These are phyloP conservation scores for Amylostereum chailletii DNA, from an alignment of 1,284 basidiomycete species.

Conservation along the genomic window DNA sequence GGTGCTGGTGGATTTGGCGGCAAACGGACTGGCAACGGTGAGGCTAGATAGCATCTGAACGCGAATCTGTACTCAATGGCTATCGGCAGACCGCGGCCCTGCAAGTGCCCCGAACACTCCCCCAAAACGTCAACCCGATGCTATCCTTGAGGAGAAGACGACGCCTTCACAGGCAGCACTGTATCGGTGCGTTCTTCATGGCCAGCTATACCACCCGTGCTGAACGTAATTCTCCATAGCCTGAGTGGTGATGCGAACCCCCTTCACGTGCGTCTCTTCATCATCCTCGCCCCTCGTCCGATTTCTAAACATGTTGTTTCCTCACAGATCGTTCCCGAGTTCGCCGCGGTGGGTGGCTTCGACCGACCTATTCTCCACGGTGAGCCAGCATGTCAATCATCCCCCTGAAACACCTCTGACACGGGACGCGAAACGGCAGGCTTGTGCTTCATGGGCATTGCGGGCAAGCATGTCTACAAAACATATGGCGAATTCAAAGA, in stretches of 20 bases:
- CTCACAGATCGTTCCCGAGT: slow-evolving; percentile 82
- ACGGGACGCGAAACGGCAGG: slow-evolving; percentile 30
- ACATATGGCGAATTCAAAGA: slow-evolving; percentile 82
- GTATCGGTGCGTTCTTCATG: slow-evolving; percentile 56
- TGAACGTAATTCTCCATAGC: slow-evolving; percentile 24
- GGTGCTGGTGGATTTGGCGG: slow-evolving; percentile 95
- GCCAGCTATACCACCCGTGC: background rate
- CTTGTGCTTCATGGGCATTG: slow-evolving; percentile 89
- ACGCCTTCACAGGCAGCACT: slow-evolving; percentile 76
- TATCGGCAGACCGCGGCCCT: slow-evolving; percentile 72
- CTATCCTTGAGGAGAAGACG: slow-evolving; percentile 83
- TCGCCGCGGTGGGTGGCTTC: slow-evolving; percentile 92
- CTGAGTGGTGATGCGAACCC: slow-evolving; percentile 90
- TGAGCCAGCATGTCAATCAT: slow-evolving; percentile 12
- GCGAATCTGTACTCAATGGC: slow-evolving; percentile 3
- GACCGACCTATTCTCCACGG: slow-evolving; percentile 82
- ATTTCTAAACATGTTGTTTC: background rate
- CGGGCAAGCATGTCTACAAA: slow-evolving; percentile 90
- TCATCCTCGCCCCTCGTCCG: background rate
- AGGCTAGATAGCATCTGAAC: slow-evolving; percentile 12
- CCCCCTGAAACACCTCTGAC: slow-evolving; percentile 1
- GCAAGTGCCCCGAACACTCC: slow-evolving; percentile 81
- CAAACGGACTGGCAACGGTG: slow-evolving; percentile 76
- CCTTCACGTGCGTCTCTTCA: slow-evolving; percentile 57
- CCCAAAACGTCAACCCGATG: slow-evolving; percentile 81